Percentiles rank a stretch among this genome's conserved stretches.
Evolutionary conservation across 768 basidiomycete species (phyloP).

Genomic region (Collybia mongolica): DNA sequence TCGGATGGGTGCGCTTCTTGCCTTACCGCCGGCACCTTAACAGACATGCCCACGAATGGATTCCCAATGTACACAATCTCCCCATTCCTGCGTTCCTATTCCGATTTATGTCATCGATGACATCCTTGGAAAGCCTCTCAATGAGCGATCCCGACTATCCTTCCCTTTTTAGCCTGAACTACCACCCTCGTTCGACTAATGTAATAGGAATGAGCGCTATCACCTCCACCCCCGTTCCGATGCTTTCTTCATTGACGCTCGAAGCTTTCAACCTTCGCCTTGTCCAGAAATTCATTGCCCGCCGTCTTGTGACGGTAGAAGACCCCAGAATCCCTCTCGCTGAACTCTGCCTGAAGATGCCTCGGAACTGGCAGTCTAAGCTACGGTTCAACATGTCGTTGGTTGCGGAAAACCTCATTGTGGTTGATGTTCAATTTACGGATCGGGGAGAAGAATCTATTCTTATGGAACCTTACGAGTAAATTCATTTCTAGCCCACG

Average conservation of each 20-base stretch:
- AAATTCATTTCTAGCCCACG: no score
- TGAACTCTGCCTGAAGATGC: background rate
- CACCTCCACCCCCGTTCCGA: background rate
- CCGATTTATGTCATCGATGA: conserved; percentile 6
- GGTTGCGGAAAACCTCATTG: background rate
- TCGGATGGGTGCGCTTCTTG: conserved; percentile 6
- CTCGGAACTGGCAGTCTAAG: background rate
- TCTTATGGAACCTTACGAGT: no score
- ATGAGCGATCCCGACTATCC: conserved; percentile 5
- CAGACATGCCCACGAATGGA: background rate
- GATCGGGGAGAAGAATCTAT: no score
- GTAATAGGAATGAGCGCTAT: background rate
- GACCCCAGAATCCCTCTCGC: background rate
- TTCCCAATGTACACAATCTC: background rate
- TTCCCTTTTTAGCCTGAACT: conserved; percentile 8
- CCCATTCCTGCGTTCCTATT: background rate
- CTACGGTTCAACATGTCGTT: background rate
- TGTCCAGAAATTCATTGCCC: conserved; percentile 4
- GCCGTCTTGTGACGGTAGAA: background rate
- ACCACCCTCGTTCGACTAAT: background rate
- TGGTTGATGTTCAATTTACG: no score
- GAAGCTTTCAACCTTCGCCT: conserved; percentile 6
- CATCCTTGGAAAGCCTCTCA: conserved; percentile 6
- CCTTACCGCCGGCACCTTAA: background rate
- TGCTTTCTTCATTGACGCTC: background rate